phyloP scores from a whole-genome alignment of 1,139 yeast species.

The Candida buenavistaensis region DNA sequence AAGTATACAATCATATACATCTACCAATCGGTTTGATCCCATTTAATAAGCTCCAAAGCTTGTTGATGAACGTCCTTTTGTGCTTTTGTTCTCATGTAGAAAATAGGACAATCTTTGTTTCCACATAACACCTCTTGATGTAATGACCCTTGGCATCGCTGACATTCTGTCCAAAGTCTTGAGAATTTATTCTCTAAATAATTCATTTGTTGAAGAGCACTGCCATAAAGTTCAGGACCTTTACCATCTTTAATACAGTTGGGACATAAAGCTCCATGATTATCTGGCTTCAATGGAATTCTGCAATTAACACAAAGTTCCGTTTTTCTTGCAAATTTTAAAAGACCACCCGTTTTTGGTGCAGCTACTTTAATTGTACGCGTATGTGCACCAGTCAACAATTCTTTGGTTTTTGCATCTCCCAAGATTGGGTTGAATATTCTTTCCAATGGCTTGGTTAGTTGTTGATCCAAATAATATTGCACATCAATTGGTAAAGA shows the following conservation, averaged over 20 bases:
- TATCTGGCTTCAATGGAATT: constrained; percentile 66
- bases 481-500: constrained; percentile 93
- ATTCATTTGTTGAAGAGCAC: constrained; percentile 77
- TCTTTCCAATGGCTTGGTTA: constrained; percentile 88
- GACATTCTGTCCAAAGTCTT: constrained; percentile 97
- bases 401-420: constrained; percentile 74
- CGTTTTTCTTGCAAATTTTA: constrained; percentile 89
- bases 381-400: constrained; percentile 81
- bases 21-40: constrained; percentile 64
- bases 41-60: constrained; percentile 68
- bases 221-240: constrained; percentile 78
- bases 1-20: too few relatives aligned
- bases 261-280: constrained; percentile 78
- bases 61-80: constrained; percentile 81
- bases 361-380: constrained; percentile 70
- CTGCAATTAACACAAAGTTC: constrained; percentile 88
- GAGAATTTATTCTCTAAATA: constrained; percentile 81
- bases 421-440: constrained; percentile 96
- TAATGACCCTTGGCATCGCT: constrained; percentile 92
- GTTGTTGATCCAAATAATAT: constrained; percentile 89
- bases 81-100: constrained; percentile 94
- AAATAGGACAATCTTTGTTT: constrained; percentile 95
- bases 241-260: constrained; percentile 74
- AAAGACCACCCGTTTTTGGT: constrained; percentile 69
- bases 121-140: constrained; percentile 96